Conservation (phyloP, 202 grass and related monocot genomes). For the Brachypodium distachyon region DNA sequence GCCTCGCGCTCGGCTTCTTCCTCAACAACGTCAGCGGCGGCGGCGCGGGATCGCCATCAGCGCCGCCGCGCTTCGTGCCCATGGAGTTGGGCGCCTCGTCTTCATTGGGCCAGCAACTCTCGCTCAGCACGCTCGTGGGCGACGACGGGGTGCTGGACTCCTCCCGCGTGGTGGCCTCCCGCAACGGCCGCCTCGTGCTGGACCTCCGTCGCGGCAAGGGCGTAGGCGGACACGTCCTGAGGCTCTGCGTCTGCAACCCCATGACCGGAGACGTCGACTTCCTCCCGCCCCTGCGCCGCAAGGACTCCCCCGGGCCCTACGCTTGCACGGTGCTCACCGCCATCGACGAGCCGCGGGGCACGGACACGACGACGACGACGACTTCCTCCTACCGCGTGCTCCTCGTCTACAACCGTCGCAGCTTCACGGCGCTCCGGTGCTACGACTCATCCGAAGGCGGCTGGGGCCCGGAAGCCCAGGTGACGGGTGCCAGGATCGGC, state of each 20-base stretch:
- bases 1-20: constrained; percentile 10
- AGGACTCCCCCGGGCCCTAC: neutral
- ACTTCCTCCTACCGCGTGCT: constrained; percentile 18
- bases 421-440: neutral
- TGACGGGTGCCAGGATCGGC: neutral
- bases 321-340: constrained; percentile 27
- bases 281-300: neutral
- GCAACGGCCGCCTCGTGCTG: constrained; percentile 17
- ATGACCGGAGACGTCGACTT: neutral
- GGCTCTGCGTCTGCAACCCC: constrained; percentile 3
- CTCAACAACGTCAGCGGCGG: neutral
- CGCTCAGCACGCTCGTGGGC: neutral
- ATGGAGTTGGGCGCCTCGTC: neutral
- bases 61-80: neutral
- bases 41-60: too few relatives aligned
- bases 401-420: neutral
- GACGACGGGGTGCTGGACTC: neutral
- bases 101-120: too few relatives aligned
- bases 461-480: neutral
- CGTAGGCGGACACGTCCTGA: neutral
- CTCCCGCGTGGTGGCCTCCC: constrained; percentile 18
- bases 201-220: constrained; percentile 5
- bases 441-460: neutral
- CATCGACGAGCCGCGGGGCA: neutral
- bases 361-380: neutral